Conservation (phyloP, 2,329 filamentous ascomycete genomes). For the Colletotrichum sp. region DNA sequence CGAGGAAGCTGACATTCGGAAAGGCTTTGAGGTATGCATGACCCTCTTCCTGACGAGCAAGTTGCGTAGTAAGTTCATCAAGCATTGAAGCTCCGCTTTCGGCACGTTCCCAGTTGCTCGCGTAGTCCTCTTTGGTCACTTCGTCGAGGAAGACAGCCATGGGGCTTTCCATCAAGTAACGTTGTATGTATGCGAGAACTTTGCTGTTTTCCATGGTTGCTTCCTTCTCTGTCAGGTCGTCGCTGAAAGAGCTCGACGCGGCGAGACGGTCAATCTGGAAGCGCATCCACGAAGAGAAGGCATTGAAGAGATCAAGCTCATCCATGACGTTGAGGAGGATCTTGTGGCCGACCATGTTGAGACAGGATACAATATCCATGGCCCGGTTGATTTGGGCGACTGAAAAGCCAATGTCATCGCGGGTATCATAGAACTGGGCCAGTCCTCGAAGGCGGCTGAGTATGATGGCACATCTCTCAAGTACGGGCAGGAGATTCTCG, state of each 20-base stretch:
- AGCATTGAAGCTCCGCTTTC: slow-evolving; percentile 42
- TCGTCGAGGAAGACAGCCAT: slow-evolving; percentile 65
- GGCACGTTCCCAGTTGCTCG: slow-evolving; percentile 46
- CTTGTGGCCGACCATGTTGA: slow-evolving; percentile 78
- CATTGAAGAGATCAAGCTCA: slow-evolving; percentile 77
- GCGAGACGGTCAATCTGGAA: slow-evolving; percentile 81
- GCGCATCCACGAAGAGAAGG: slow-evolving; percentile 84
- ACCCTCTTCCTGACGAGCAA: slow-evolving; percentile 49
- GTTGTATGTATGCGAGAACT: slow-evolving; percentile 79
- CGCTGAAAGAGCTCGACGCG: slow-evolving; percentile 62
- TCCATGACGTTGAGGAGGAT: slow-evolving; percentile 74
- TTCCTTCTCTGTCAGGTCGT: slow-evolving; percentile 81
- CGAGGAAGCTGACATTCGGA: slow-evolving; percentile 68
- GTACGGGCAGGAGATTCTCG: slow-evolving; percentile 85
- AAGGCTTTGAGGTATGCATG: slow-evolving; percentile 55
- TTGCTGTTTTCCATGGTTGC: slow-evolving; percentile 75
- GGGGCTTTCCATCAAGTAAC: slow-evolving; percentile 70
- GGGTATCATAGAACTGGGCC: slow-evolving; percentile 76
- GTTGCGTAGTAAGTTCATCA: slow-evolving; percentile 46
- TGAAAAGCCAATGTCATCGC: slow-evolving; percentile 70
- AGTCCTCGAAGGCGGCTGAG: slow-evolving; percentile 84
- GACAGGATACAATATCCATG: slow-evolving; percentile 73
- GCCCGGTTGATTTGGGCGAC: slow-evolving; percentile 66
- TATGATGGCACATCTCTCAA: slow-evolving; percentile 83
- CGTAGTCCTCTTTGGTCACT: slow-evolving; percentile 54